A percentile compares a stretch with the other conserved stretches of the same genome.
phyloP scores from a whole-genome alignment of 148 eudicot genomes.

The Diospyros kaki region DNA sequence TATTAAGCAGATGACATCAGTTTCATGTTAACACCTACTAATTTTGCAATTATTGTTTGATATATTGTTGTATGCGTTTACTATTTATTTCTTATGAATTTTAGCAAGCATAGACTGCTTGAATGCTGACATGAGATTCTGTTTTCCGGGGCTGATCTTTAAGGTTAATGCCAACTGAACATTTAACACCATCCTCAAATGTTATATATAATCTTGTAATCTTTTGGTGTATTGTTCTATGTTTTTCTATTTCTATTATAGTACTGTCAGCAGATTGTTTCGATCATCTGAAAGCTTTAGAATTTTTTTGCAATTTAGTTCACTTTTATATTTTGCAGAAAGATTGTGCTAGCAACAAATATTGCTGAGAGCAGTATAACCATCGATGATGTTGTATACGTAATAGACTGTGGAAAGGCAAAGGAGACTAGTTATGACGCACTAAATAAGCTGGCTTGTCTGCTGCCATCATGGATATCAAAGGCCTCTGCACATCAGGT shows the following conservation, averaged over 20 bases:
- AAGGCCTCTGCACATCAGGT: constrained; percentile 99
- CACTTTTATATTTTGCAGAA: constrained; percentile 41
- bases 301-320: neutral
- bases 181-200: neutral
- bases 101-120: too few species aligned
- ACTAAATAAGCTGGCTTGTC: constrained; percentile 92
- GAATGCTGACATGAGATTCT: neutral
- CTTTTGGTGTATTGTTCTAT: neutral
- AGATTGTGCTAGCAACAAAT: constrained; percentile 93
- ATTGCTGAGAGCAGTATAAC: constrained; percentile 98
- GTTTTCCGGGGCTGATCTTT: neutral
- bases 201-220: neutral
- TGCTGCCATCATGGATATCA: constrained; percentile 96
- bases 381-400: constrained; percentile 94
- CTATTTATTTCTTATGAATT: too few species aligned
- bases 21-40: too few species aligned
- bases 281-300: neutral
- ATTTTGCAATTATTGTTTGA: too few species aligned
- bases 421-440: constrained; percentile 99
- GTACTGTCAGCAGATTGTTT: neutral
- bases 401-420: constrained; percentile 94
- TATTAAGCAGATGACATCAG: too few species aligned
- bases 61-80: neutral
- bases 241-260: constrained; percentile 1
- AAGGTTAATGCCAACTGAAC: neutral